Evolutionary conservation across 2,329 filamentous ascomycete genomes (phyloP), one percentile per base, ranked within the genome.

Genomic region (Colletotrichum sp.): DNA sequence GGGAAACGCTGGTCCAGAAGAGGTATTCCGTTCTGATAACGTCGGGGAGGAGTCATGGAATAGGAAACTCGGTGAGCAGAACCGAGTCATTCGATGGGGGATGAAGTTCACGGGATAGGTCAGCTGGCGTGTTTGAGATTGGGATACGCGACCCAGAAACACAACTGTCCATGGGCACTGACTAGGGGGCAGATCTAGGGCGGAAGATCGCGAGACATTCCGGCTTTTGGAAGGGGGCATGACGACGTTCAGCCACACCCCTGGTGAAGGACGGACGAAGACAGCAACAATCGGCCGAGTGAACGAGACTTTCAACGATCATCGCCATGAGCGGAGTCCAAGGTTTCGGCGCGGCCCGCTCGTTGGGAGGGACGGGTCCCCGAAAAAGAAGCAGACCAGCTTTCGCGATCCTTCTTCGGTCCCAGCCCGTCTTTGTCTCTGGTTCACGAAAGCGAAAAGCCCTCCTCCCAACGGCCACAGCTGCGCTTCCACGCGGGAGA

Each of bases 341-440:
- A 52, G 26, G 57, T 70, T 70, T 70, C 68, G 68, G 68, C 68
- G 68, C 68, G 68, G 68, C 30, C 68, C 68, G 68, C 68, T 68
- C 49, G 52, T 16, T 36, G 6, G n/a, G 26, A 15, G 36, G 30
- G 26, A 15, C 60, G 32, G 60, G 32, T 49, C n/a, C n/a, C 44
- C n/a, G 28, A 32, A 34, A 28, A 34, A 34, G 59, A 62, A 52
- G 44, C 44, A 52, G 44, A 3, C 44, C n/a, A 21, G 44, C 44
- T 52, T 49, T 52, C 44, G 44, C n/a, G 44, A 52, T 52, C 44
- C n/a, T 5, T 52, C n/a, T 52, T 52, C 7, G 44, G 44, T 52
- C 44, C 44, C 44, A 21, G 44, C 44, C 3, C 59, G 28, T 34
- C 8, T 62, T 32, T 32, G 59, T 62, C 30, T 62, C 26, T 62